These are phyloP conservation scores for Urostyla sp. DNA, from an alignment of 73 alveolate genomes.

Conservation along the genomic window DNA sequence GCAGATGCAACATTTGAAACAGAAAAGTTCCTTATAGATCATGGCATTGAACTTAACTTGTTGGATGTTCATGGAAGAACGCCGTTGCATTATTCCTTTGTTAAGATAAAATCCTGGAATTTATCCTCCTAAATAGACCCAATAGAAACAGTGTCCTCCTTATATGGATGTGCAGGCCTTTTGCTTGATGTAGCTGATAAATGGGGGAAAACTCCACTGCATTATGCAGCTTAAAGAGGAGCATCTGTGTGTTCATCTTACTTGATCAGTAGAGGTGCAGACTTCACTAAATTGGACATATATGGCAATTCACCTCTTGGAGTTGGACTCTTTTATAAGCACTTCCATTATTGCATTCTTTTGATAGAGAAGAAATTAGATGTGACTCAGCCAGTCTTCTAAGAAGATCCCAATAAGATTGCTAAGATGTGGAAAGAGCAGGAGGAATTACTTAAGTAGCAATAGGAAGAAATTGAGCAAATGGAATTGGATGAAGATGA, in stretches of 20 bases:
- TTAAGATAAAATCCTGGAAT: slow-evolving; percentile 62
- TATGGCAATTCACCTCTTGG: slow-evolving; percentile 72
- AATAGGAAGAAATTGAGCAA: slow-evolving; percentile 52
- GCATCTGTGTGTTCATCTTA: slow-evolving; percentile 75
- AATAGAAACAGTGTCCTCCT: slow-evolving; percentile 68
- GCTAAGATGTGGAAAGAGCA: slow-evolving; percentile 42
- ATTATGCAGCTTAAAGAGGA: slow-evolving; percentile 81
- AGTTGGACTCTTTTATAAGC: slow-evolving; percentile 45
- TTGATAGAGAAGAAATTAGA: slow-evolving; percentile 51
- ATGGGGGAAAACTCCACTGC: slow-evolving; percentile 80
- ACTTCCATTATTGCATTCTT: slow-evolving; percentile 62
- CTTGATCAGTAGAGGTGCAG: slow-evolving; percentile 28
- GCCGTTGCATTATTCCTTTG: slow-evolving; percentile 83
- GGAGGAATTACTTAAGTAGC: slow-evolving; percentile 30
- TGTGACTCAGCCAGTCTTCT: slow-evolving; percentile 43
- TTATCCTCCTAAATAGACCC: slow-evolving; percentile 73
- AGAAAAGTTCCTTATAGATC: slow-evolving; percentile 69
- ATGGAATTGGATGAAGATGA: slow-evolving; percentile 3
- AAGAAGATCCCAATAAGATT: slow-evolving; percentile 48
- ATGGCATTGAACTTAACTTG: slow-evolving; percentile 72
- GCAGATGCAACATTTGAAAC: slow-evolving; percentile 86
- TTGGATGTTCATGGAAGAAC: slow-evolving; percentile 69
- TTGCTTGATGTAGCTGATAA: slow-evolving; percentile 66
- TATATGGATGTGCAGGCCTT: slow-evolving; percentile 60
- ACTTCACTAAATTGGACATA: slow-evolving; percentile 38